Conservation (phyloP, 345 rosid species). For the Litchi chinensis region DNA sequence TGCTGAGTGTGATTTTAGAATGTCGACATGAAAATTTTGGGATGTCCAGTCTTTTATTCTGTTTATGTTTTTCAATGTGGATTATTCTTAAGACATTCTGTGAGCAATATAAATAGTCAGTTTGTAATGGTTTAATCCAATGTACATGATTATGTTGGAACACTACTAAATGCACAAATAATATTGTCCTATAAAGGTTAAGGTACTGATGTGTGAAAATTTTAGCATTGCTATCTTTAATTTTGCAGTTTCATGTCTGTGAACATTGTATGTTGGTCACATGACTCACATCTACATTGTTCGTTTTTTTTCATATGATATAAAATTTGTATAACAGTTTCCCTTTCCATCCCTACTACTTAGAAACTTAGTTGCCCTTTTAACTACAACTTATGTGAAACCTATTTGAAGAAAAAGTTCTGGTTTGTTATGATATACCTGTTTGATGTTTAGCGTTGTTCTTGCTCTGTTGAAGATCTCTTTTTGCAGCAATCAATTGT, state of each 20-base stretch:
- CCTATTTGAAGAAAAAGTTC: too few species aligned
- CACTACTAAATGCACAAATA: background rate
- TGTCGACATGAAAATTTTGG: background rate
- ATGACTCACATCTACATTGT: background rate
- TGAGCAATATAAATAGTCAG: background rate
- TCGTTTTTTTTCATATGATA: too few species aligned
- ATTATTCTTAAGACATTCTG: background rate
- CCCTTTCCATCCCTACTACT: background rate
- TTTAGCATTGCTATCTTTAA: background rate
- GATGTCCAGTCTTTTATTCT: background rate
- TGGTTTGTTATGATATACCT: background rate
- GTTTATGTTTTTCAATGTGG: background rate
- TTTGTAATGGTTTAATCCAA: background rate
- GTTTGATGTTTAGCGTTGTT: background rate
- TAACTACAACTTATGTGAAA: background rate
- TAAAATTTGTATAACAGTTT: background rate
- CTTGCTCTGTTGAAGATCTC: background rate
- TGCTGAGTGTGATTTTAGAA: background rate
- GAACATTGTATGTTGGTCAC: background rate
- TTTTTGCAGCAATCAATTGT: background rate
- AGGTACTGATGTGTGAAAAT: too few species aligned
- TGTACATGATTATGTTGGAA: background rate
- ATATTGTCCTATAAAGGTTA: background rate
- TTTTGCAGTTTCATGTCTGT: background rate
- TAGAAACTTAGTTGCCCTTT: background rate